A percentile compares a stretch with the other conserved stretches of the same genome.
These are phyloP conservation scores for Eimeria maxima DNA, from an alignment of 169 alveolate species.

Conservation along the genomic window DNA sequence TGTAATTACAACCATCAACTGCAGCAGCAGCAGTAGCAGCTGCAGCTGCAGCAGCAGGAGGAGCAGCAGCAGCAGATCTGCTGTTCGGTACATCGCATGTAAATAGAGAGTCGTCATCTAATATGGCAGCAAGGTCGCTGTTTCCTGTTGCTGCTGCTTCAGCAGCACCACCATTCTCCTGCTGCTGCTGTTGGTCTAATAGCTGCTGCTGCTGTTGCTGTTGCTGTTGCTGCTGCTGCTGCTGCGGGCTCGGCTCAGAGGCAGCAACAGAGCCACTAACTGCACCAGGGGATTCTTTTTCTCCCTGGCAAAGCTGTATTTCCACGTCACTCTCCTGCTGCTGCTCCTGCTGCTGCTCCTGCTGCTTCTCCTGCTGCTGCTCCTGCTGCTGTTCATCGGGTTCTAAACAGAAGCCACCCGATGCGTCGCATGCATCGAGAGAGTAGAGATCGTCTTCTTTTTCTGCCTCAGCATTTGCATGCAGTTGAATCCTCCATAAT, in stretches of 20 bases:
- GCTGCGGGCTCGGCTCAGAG: not conserved
- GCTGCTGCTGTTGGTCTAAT: not conserved
- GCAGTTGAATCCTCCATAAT: not conserved
- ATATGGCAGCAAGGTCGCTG: not conserved
- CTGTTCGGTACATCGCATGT: too few relatives aligned
- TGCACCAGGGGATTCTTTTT: not conserved
- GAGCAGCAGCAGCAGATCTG: not conserved
- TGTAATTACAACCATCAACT: not conserved
- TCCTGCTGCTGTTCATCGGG: constrained; percentile 11
- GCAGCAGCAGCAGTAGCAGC: not conserved
- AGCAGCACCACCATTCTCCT: not conserved
- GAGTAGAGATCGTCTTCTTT: not conserved
- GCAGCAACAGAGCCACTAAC: not conserved
- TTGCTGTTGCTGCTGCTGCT: constrained; percentile 55
- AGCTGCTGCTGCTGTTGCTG: constrained; percentile 1
- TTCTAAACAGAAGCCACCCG: constrained; percentile 27
- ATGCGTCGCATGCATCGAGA: constrained; percentile 14
- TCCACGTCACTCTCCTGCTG: not conserved
- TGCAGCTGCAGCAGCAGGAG: not conserved
- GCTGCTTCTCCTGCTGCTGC: constrained; percentile 45
- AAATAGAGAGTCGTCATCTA: not conserved
- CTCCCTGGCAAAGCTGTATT: not conserved
- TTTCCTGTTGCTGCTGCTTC: not conserved
- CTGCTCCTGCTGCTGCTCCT: constrained; percentile 4
- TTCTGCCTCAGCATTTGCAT: not conserved